Evolutionary conservation across 495 filamentous ascomycete species (phyloP), one percentile per base, ranked within the genome.

Genomic region (Thermothielavioides terrestris): DNA sequence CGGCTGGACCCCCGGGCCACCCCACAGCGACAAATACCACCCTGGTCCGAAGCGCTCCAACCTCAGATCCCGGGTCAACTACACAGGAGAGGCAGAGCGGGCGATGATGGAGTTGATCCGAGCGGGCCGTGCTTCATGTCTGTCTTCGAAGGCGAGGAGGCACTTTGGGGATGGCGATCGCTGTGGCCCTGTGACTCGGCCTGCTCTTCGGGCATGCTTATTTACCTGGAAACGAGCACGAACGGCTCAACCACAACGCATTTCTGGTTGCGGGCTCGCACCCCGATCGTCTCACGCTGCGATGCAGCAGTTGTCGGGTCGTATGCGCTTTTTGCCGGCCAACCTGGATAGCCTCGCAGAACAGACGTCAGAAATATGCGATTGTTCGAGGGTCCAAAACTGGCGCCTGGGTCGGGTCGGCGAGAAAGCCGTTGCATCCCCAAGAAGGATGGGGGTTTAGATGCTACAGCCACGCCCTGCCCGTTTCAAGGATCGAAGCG

Each of bases 1-100:
- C 43, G 35, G 39, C 39, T 42, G 18, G 41, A 18, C 30, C 25
- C 36, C 26, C 45, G 26, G n/a, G 27, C 27, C 28, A 15, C 8
- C 27, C 27, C 31, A 20, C 20, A 10, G 36, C 34, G 26, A 38
- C 40, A 50, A n/a, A 2, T 35, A 55, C 48, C 37, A 55, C 55
- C 49, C 53, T 49, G 22, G 45, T 52, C 45, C 43, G 46, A 42
- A 27, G 43, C 45, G 46, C 49, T 58, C 41, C 52, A 46, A 54
- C 52, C 38, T 54, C 41, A 54, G 43, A 58, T 61, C 55, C 58
- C 39, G 55, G 52, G 35, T 58, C 49, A 49, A 30, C 26, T n/a
- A n/a, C n/a, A n/a, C n/a, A n/a, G n/a, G n/a, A n/a, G n/a, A n/a
- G n/a, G 8, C 42, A 25, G 20, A 37, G 30, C 43, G 26, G 20